These are phyloP conservation scores for Panellus pusillus DNA, from an alignment of 768 basidiomycete genomes.

Conservation along the genomic window DNA sequence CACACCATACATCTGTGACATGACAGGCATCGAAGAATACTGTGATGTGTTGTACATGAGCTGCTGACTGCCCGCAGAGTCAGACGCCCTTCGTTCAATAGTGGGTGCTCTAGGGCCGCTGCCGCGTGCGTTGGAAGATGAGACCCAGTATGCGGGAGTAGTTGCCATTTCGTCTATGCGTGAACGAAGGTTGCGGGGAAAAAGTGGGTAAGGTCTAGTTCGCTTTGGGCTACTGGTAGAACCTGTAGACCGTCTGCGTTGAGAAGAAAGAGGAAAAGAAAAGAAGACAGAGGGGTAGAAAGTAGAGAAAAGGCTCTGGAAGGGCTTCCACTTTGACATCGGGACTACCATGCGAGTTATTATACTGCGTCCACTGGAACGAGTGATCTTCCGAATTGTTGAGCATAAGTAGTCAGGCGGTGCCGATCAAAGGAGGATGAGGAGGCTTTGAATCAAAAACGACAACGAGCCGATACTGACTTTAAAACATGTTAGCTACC, in stretches of 20 bases:
- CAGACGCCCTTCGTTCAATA: conserved; percentile 36
- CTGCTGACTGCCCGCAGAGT: conserved; percentile 38
- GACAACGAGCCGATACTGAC: conserved; percentile 21
- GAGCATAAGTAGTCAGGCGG: conserved; percentile 42
- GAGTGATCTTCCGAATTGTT: conserved; percentile 34
- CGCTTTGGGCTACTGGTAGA: conserved; percentile 37
- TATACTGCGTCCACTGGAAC: conserved; percentile 23
- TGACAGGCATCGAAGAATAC: conserved; percentile 36
- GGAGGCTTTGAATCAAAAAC: conserved; percentile 24
- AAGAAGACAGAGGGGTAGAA: conserved; percentile 33
- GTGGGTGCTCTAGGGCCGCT: conserved; percentile 30
- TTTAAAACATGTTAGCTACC: conserved; percentile 28
- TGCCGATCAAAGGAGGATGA: conserved; percentile 36
- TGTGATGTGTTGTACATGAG: conserved; percentile 18
- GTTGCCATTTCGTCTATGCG: conserved; percentile 39
- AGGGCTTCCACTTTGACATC: conserved; percentile 52
- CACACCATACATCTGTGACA: conserved; percentile 31
- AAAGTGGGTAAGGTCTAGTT: conserved; percentile 38
- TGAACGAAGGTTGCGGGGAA: conserved; percentile 29
- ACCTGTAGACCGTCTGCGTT: conserved; percentile 32
- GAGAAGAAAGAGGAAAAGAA: conserved; percentile 23
- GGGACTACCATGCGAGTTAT: conserved; percentile 17
- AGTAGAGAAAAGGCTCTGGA: conserved; percentile 34
- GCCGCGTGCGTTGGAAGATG: conserved; percentile 30
- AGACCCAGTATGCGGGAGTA: conserved; percentile 33